Percentiles rank a stretch among this genome's conserved stretches.
phyloP scores from a whole-genome alignment of 345 rosid species.

The Bruguiera sexangula region DNA sequence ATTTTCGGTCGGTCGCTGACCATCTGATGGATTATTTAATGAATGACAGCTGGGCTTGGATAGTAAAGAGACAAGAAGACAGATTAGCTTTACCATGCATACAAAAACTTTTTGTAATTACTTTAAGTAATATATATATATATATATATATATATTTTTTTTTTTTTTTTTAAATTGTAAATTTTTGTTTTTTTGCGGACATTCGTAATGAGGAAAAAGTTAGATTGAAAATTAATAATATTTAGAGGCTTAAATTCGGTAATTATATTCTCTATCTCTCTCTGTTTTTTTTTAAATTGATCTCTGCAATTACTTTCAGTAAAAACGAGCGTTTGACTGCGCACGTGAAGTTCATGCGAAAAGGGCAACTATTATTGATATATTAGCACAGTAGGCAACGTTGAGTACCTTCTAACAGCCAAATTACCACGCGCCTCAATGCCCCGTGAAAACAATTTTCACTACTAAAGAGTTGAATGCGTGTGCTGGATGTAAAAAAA shows the following conservation, averaged over 20 bases:
- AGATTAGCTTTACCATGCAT: neutral
- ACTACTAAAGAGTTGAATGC: too few relatives aligned
- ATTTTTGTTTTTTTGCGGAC: too few relatives aligned
- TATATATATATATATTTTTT: too few relatives aligned
- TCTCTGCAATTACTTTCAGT: neutral
- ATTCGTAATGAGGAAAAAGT: too few relatives aligned
- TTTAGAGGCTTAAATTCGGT: too few relatives aligned
- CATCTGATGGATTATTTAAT: neutral
- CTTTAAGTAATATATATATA: neutral
- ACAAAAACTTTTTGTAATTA: neutral
- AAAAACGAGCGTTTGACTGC: neutral
- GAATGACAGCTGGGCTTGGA: neutral
- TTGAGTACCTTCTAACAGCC: neutral
- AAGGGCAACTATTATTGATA: conserved; percentile 6
- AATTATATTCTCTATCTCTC: neutral
- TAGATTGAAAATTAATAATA: too few relatives aligned
- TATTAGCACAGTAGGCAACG: neutral
- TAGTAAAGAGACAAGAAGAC: neutral
- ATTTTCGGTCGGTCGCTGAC: neutral
- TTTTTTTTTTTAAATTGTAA: too few relatives aligned
- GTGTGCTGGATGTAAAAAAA: too few relatives aligned
- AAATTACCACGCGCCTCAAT: neutral
- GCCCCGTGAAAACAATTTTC: neutral
- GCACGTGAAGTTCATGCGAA: conserved; percentile 9
- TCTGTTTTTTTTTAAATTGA: neutral